Evolutionary conservation across 345 rosid species (phyloP).

Genomic region (Crucihimalaya himalaica): DNA sequence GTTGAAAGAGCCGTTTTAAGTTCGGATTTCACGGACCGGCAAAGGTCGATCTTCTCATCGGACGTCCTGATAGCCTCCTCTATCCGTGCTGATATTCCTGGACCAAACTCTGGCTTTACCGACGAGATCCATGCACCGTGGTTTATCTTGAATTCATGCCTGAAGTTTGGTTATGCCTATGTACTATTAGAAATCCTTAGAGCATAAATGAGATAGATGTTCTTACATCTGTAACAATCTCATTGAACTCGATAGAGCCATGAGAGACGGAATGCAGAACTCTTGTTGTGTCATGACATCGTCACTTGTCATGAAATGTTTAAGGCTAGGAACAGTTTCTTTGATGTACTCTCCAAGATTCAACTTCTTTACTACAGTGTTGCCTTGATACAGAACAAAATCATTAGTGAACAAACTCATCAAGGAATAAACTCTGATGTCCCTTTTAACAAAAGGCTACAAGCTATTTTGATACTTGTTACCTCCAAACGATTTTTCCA

Average conservation of each 20-base stretch:
- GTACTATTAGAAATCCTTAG: background rate
- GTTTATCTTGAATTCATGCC: conserved; percentile 83
- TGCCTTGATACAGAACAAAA: conserved; percentile 43
- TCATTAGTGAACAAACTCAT: background rate
- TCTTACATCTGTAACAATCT: conserved; percentile 63
- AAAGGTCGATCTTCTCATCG: conserved; percentile 50
- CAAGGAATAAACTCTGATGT: background rate
- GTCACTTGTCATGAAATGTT: conserved; percentile 55
- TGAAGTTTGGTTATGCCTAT: conserved; percentile 27
- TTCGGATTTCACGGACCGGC: conserved; percentile 55
- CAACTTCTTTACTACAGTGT: conserved; percentile 46
- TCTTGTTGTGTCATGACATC: conserved; percentile 39
- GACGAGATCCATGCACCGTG: conserved; percentile 72
- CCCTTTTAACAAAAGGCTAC: background rate
- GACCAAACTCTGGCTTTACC: conserved; percentile 76
- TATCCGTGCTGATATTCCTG: conserved; percentile 60
- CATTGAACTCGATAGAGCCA: conserved; percentile 81
- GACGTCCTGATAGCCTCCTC: conserved; percentile 61
- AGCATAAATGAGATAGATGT: background rate
- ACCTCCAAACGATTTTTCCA: conserved; percentile 70
- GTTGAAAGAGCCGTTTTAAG: conserved; percentile 55
- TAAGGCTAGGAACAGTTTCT: conserved; percentile 70
- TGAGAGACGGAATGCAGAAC: conserved; percentile 61
- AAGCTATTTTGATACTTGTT: conserved; percentile 21
- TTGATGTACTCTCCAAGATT: conserved; percentile 61